These are phyloP conservation scores for Yarrowia bubula DNA, from an alignment of 805 yeast genomes.

Conservation along the genomic window DNA sequence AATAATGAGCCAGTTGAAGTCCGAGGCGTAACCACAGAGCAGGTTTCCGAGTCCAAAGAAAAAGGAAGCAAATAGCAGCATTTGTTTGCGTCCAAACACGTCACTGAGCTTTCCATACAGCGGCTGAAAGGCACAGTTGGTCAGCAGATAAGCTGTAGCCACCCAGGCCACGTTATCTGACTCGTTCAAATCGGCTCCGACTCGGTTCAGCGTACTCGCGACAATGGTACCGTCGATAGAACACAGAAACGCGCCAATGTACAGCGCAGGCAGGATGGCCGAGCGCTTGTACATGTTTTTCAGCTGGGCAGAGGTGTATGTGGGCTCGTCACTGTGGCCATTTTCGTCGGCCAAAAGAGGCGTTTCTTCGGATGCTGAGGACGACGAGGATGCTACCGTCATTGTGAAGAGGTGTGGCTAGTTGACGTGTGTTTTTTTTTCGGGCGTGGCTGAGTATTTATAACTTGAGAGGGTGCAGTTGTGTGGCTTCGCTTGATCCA, in stretches of 20 bases:
- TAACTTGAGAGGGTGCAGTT: too few relatives aligned
- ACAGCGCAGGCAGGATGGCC: constrained; percentile 15
- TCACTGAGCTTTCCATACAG: constrained; percentile 65
- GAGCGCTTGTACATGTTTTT: constrained; percentile 8
- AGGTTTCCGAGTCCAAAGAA: constrained; percentile 51
- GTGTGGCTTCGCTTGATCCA: neutral
- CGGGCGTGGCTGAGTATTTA: neutral
- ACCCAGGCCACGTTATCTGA: constrained; percentile 59
- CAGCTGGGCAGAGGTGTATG: constrained; percentile 2
- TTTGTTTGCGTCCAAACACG: constrained; percentile 41
- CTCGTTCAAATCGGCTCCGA: constrained; percentile 50
- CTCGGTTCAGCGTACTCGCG: constrained; percentile 49
- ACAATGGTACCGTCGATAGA: constrained; percentile 52
- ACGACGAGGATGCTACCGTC: neutral
- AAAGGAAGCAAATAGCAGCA: constrained; percentile 45
- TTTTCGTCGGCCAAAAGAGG: neutral
- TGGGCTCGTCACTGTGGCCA: neutral
- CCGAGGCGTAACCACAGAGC: constrained; percentile 52
- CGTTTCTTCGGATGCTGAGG: constrained; percentile 3
- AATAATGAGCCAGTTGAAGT: constrained; percentile 58
- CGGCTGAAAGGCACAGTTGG: constrained; percentile 68
- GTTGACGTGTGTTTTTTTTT: neutral
- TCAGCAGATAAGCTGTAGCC: constrained; percentile 59
- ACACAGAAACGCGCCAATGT: constrained; percentile 39
- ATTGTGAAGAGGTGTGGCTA: neutral